phyloP scores from a whole-genome alignment of 257 asterid genomes.

The Jacaranda copaia region DNA sequence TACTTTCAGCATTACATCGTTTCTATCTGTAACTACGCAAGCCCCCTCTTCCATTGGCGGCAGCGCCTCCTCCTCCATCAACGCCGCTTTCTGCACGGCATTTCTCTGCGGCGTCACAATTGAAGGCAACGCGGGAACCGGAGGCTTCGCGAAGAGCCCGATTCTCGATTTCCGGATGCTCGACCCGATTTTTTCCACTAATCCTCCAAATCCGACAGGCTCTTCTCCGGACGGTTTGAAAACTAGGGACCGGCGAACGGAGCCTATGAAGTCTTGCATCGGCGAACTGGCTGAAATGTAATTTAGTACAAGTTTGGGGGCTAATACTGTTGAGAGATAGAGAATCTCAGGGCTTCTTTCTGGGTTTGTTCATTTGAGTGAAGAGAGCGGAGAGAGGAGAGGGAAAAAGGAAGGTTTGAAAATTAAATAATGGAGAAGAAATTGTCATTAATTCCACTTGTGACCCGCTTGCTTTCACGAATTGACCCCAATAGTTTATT shows the following conservation, averaged over 20 bases:
- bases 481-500: not conserved
- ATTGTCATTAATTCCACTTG: not conserved
- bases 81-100: conserved; percentile 29
- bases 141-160: conserved; percentile 69
- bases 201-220: conserved; percentile 64
- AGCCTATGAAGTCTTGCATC: conserved; percentile 87
- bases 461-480: not conserved
- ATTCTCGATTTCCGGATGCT: conserved; percentile 77
- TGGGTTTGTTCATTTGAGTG: conserved; percentile 45
- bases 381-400: conserved; percentile 36
- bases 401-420: conserved; percentile 59
- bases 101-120: conserved; percentile 35
- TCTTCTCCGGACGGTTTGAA: conserved; percentile 64
- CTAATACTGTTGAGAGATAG: not conserved
- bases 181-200: conserved; percentile 82
- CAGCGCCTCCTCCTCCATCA: conserved; percentile 38
- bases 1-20: conserved; percentile 43
- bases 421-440: conserved; percentile 39
- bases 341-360: conserved; percentile 38
- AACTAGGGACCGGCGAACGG: conserved; percentile 84
- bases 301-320: conserved; percentile 3
- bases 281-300: conserved; percentile 24
- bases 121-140: conserved; percentile 64
- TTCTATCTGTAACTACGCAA: conserved; percentile 46
- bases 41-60: conserved; percentile 61